Conservation (phyloP, 192 early-diverging fungal genomes). For the Podila clonocystis region DNA sequence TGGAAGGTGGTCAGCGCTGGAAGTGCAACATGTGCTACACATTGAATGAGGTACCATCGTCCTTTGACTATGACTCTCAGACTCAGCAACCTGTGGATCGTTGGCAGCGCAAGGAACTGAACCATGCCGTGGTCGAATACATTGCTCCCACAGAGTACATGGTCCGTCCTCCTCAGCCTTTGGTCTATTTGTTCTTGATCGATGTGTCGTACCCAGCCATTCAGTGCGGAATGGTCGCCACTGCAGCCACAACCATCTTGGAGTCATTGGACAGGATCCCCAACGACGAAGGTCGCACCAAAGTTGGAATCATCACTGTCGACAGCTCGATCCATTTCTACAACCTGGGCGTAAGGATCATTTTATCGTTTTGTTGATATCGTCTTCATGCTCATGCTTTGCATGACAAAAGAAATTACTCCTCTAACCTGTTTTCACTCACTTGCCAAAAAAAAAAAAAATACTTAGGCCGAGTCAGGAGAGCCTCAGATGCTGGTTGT, state of each 20-base stretch:
- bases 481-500: conserved; percentile 98
- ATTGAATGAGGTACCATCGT: conserved; percentile 86
- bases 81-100: conserved; percentile 84
- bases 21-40: conserved; percentile 96
- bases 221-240: conserved; percentile 79
- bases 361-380: conserved; percentile 10
- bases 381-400: no score
- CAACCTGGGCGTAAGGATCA: conserved; percentile 70
- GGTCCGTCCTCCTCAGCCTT: conserved; percentile 97
- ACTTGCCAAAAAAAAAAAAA: neutral
- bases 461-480: conserved; percentile 52
- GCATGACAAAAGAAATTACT: neutral
- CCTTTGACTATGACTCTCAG: conserved; percentile 82
- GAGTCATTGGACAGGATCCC: conserved; percentile 86
- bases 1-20: conserved; percentile 96
- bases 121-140: conserved; percentile 91
- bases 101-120: conserved; percentile 90
- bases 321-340: conserved; percentile 93
- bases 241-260: conserved; percentile 82
- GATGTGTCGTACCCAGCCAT: conserved; percentile 94
- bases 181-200: conserved; percentile 92
- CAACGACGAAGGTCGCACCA: conserved; percentile 88
- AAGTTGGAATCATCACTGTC: conserved; percentile 90
- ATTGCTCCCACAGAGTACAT: conserved; percentile 98
- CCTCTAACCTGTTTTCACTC: neutral